These are phyloP conservation scores for Taxawa tesnikishii DNA, from an alignment of 2,329 filamentous ascomycete species.

Conservation along the genomic window DNA sequence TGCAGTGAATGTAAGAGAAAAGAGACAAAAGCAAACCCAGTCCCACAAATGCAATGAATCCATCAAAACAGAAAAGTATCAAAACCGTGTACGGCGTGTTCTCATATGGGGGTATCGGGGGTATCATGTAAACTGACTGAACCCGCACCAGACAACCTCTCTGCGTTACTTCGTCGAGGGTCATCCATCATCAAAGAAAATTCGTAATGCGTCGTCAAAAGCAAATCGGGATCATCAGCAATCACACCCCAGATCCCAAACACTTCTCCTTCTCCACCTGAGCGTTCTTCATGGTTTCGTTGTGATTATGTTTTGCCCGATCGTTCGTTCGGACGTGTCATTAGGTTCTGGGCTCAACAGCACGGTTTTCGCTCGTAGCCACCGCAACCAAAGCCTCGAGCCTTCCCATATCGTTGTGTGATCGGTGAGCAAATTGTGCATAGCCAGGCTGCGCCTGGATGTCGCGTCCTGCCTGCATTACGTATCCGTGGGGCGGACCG, in stretches of 20 bases:
- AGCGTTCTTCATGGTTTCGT: too few relatives aligned
- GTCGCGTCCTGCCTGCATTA: slow-evolving; percentile 20
- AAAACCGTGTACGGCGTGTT: background rate
- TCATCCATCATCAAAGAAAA: too few relatives aligned
- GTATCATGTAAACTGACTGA: background rate
- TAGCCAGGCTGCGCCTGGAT: slow-evolving; percentile 13
- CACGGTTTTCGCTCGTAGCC: slow-evolving; percentile 42
- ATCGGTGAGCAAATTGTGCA: slow-evolving; percentile 17
- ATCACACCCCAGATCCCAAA: too few relatives aligned
- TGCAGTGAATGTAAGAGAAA: too few relatives aligned
- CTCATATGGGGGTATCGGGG: background rate
- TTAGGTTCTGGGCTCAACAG: slow-evolving; percentile 5
- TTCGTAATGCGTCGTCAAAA: too few relatives aligned
- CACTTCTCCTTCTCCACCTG: too few relatives aligned
- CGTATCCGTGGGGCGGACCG: slow-evolving; percentile 12
- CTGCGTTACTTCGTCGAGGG: background rate
- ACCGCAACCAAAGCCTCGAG: slow-evolving; percentile 54
- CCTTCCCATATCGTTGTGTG: slow-evolving; percentile 39
- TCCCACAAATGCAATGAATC: too few relatives aligned
- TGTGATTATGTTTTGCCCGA: too few relatives aligned
- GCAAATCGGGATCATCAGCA: too few relatives aligned
- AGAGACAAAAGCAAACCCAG: too few relatives aligned
- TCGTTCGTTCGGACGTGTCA: background rate
- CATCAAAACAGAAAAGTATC: background rate
- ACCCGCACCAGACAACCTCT: background rate